phyloP scores from a whole-genome alignment of 1,284 basidiomycete genomes.

The Heterobasidion parviporum region DNA sequence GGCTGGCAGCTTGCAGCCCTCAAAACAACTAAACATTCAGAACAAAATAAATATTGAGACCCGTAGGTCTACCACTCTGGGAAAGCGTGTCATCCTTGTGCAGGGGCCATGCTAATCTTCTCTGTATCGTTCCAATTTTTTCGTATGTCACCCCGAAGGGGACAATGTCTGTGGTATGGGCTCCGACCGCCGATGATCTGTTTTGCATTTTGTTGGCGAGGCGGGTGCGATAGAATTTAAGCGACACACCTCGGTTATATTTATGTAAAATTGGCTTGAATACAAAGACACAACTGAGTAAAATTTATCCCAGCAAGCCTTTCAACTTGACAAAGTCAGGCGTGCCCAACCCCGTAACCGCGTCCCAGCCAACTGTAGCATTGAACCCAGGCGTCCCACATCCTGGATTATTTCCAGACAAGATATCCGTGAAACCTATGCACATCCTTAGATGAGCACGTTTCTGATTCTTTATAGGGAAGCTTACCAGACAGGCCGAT shows the following conservation, averaged over 20 bases:
- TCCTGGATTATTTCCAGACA: constrained; percentile 42
- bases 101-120: neutral
- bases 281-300: neutral
- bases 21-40: neutral
- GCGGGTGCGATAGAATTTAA: no score
- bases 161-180: neutral
- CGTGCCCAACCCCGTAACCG: constrained; percentile 14
- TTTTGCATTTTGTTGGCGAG: no score
- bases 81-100: neutral
- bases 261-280: no score
- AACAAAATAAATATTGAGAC: constrained; percentile 1
- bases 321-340: constrained; percentile 10
- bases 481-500: constrained; percentile 20
- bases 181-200: no score
- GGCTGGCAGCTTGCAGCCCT: no score
- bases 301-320: neutral
- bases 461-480: neutral
- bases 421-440: constrained; percentile 43
- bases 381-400: constrained; percentile 48
- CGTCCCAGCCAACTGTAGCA: constrained; percentile 19
- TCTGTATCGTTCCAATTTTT: neutral
- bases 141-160: neutral
- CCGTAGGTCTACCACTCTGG: constrained; percentile 1
- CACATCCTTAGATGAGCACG: neutral
- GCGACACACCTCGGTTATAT: no score